phyloP scores from a whole-genome alignment of 306 rosid genomes.

The Aeschynomene evenia region DNA sequence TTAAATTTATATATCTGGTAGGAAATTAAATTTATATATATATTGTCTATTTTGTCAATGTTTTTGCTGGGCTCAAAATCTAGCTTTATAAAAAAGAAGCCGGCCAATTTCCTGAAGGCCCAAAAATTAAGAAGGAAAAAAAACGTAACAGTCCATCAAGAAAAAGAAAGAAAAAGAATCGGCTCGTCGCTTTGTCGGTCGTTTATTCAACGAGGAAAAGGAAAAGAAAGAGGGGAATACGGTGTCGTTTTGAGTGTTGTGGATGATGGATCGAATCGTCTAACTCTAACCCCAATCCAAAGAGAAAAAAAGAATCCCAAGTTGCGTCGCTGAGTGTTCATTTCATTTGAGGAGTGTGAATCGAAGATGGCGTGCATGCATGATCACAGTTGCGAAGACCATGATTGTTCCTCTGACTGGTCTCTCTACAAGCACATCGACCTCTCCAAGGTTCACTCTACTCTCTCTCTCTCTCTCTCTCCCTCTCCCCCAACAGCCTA shows the following conservation, averaged over 20 bases:
- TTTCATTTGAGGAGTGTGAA: neutral
- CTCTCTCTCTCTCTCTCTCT: neutral
- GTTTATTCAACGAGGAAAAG: no score
- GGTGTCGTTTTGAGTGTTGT: neutral
- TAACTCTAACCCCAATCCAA: neutral
- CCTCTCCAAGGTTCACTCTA: slow-evolving; percentile 63
- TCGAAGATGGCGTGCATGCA: slow-evolving; percentile 83
- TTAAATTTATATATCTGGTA: no score
- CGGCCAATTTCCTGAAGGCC: no score
- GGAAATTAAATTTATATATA: no score
- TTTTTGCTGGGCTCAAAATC: no score
- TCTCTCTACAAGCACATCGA: slow-evolving; percentile 87
- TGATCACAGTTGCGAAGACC: slow-evolving; percentile 94
- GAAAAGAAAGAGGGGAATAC: neutral
- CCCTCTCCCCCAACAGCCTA: neutral
- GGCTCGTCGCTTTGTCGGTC: no score
- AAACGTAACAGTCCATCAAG: no score
- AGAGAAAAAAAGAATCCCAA: neutral
- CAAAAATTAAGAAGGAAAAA: no score
- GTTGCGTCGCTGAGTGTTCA: neutral
- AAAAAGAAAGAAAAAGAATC: no score
- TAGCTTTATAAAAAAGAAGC: no score
- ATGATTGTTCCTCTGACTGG: slow-evolving; percentile 90
- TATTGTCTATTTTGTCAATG: no score
- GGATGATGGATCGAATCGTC: neutral